Evolutionary conservation across 1,284 basidiomycete genomes (phyloP), one percentile per base, ranked within the genome.

Genomic region (Coriolopsis trogii): DNA sequence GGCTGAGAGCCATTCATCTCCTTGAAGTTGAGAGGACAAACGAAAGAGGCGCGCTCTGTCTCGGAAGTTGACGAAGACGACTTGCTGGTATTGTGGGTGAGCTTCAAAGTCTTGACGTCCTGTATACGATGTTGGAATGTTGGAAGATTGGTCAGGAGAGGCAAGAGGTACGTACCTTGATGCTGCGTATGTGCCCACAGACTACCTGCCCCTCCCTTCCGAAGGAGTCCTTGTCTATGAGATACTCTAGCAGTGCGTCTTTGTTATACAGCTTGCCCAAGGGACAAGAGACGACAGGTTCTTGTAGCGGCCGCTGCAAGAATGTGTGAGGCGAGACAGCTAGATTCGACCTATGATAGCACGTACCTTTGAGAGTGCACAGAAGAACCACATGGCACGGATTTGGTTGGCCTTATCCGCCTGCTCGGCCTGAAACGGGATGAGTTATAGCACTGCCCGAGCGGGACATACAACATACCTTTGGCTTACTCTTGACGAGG

Each of bases 231-330:
- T 82, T 85, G 68, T 95, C 89, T 21, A 97, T 73, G 29, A 96
- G 76, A 68, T 86, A 95, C 67, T 95, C 92, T 41, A 97, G 79
- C 36, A 97, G 75, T 0, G 93, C 85, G 64, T 95, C 94, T 68
- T 95, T 96, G 72, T 97, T 98, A 68, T 96, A 97, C 2, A 97
- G 76, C 69, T 94, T 95, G 23, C 95, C 95, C 0, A 97, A 75
- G 0, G 86, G 85, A 71, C 93, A 95, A 0, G 93, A 87, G 0
- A 96, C 94, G 12, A 96, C 77, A 0, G 94, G 95, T 56, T 92
- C 85, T 61, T 86, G 81, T 2, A 97, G 76, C n/a, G 85, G 85
- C 55, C 82, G 81, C 92, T 95, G 63, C 12, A 20, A 54, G 25
- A n/a, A 39, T 15, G 8, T 48, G n/a, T 55, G 2, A 54, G 39